Evolutionary conservation across 306 rosid species (phyloP).

Genomic region (Sechiopsis laciniata): DNA sequence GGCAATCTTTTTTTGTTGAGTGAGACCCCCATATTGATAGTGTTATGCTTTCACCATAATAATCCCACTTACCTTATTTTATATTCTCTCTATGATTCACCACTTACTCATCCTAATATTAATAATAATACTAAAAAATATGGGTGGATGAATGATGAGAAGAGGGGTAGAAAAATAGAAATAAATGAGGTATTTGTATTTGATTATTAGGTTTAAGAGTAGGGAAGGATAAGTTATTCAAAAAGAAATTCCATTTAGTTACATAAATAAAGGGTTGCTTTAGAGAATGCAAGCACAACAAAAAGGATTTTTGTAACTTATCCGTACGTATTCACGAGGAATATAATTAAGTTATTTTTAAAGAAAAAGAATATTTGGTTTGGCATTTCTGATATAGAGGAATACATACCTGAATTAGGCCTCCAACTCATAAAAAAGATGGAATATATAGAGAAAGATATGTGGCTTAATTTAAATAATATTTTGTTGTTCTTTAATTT

Average conservation of each 20-base stretch:
- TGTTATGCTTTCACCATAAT: slow-evolving; percentile 11
- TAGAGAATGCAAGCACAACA: neutral
- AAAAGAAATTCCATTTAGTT: neutral
- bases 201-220: neutral
- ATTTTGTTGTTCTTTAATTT: no score
- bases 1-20: neutral
- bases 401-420: slow-evolving; percentile 9
- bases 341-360: neutral
- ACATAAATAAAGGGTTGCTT: neutral
- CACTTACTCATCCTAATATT: neutral
- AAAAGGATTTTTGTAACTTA: neutral
- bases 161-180: neutral
- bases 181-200: neutral
- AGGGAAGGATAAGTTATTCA: neutral
- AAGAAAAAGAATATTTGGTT: neutral
- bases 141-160: neutral
- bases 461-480: no score
- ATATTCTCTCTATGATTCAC: slow-evolving; percentile 7
- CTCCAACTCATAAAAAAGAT: neutral
- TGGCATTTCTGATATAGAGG: neutral
- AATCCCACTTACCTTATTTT: slow-evolving; percentile 9
- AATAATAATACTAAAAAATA: no score
- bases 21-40: slow-evolving; percentile 14
- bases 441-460: no score
- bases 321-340: neutral